These are phyloP conservation scores for Syzygium malaccense DNA, from an alignment of 441 rosid species.

Conservation along the genomic window DNA sequence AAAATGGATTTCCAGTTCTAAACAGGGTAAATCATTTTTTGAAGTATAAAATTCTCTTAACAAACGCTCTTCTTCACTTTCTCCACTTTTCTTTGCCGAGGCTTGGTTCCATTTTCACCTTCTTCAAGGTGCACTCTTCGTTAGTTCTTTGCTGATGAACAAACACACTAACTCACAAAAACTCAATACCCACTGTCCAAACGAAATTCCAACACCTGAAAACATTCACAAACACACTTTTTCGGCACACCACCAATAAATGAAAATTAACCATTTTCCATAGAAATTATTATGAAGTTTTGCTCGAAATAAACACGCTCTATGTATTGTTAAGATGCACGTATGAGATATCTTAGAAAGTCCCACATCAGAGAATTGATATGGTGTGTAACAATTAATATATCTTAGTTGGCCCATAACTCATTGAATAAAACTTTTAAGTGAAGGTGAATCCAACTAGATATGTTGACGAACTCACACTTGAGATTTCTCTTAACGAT, in stretches of 20 bases:
- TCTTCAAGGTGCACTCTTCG: neutral
- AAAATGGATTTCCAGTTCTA: neutral
- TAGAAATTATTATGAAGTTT: neutral
- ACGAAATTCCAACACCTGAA: neutral
- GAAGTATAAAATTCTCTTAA: neutral
- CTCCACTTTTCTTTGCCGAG: neutral
- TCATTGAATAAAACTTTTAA: neutral
- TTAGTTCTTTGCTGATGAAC: neutral
- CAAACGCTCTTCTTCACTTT: neutral
- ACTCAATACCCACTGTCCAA: neutral
- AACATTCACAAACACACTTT: neutral
- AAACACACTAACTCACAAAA: neutral
- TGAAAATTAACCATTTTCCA: neutral
- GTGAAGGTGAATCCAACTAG: neutral
- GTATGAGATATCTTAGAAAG: neutral
- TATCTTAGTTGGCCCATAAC: neutral
- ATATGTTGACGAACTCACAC: neutral
- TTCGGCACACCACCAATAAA: neutral
- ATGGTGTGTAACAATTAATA: neutral
- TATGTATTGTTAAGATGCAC: neutral
- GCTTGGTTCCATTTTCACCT: neutral
- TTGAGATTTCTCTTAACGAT: neutral
- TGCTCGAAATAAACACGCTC: neutral
- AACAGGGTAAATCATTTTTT: neutral
- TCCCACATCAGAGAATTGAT: neutral